Evolutionary conservation across 1,139 yeast species (phyloP).

Genomic region (Hansenula sp.): DNA sequence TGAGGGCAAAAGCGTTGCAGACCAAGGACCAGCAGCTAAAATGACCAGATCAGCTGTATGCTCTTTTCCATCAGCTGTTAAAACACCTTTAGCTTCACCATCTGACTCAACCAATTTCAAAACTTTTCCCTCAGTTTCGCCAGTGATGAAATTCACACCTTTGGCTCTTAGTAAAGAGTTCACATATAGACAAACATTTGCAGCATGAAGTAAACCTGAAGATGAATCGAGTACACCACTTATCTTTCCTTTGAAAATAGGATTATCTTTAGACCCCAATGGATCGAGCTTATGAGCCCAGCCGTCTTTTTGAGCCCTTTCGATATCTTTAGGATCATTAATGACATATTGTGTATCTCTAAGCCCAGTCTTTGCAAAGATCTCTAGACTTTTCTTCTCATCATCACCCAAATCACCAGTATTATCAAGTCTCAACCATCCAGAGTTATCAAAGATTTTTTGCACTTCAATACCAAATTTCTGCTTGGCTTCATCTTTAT

Average conservation of each 20-base stretch:
- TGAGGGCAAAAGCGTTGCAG: slow-evolving; percentile 18
- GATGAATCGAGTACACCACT: slow-evolving; percentile 31
- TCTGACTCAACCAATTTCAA: slow-evolving; percentile 3
- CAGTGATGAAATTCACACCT: slow-evolving; percentile 18
- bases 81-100: slow-evolving; percentile 13
- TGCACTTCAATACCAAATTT: slow-evolving; percentile 13
- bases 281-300: slow-evolving; percentile 21
- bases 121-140: slow-evolving; percentile 10
- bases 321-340: slow-evolving; percentile 24
- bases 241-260: slow-evolving; percentile 8
- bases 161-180: slow-evolving; percentile 19
- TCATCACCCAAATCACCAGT: slow-evolving; percentile 19
- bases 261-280: slow-evolving; percentile 14
- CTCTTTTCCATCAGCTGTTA: slow-evolving; percentile 13
- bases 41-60: slow-evolving; percentile 25
- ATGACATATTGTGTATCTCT: slow-evolving; percentile 28
- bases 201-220: slow-evolving; percentile 35
- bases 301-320: slow-evolving; percentile 28
- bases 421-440: slow-evolving; percentile 27
- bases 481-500: slow-evolving; percentile 11
- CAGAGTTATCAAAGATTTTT: slow-evolving; percentile 25
- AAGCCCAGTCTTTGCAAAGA: slow-evolving; percentile 26
- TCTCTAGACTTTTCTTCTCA: slow-evolving; percentile 23
- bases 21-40: slow-evolving; percentile 21
- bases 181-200: slow-evolving; percentile 30